Conservation (phyloP, 2,329 filamentous ascomycete genomes). For the Xylariaceae sp. region DNA sequence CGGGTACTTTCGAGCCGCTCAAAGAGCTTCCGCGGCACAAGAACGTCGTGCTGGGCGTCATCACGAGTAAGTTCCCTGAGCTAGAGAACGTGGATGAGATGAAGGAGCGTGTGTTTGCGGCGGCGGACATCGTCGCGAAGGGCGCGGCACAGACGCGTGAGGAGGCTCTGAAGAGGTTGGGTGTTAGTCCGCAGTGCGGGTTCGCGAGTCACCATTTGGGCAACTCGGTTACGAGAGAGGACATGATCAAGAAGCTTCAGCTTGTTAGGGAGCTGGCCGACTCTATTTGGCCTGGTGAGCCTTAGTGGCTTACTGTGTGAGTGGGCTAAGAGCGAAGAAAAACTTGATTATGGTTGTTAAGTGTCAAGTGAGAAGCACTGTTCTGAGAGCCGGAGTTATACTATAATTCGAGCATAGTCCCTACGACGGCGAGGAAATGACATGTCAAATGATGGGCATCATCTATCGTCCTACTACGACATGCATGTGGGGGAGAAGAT, state of each 20-base stretch:
- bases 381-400: too few relatives aligned
- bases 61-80: constrained; percentile 60
- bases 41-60: constrained; percentile 60
- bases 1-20: constrained; percentile 63
- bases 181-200: constrained; percentile 69
- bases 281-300: constrained; percentile 59
- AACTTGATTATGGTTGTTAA: too few relatives aligned
- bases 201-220: constrained; percentile 73
- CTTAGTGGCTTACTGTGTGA: too few relatives aligned
- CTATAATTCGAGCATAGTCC: too few relatives aligned
- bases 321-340: too few relatives aligned
- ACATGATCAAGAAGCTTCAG: constrained; percentile 70
- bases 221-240: constrained; percentile 63
- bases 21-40: constrained; percentile 57
- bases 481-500: too few relatives aligned
- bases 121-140: constrained; percentile 65
- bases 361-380: too few relatives aligned
- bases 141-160: constrained; percentile 61
- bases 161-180: constrained; percentile 64
- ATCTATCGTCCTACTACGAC: too few relatives aligned
- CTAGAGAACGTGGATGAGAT: constrained; percentile 60
- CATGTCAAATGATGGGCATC: too few relatives aligned
- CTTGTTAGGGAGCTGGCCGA: constrained; percentile 69
- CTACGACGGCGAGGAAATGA: too few relatives aligned
- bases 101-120: constrained; percentile 54